These are phyloP conservation scores for Gastrolobium bilobum DNA, from an alignment of 306 rosid genomes.

Conservation along the genomic window DNA sequence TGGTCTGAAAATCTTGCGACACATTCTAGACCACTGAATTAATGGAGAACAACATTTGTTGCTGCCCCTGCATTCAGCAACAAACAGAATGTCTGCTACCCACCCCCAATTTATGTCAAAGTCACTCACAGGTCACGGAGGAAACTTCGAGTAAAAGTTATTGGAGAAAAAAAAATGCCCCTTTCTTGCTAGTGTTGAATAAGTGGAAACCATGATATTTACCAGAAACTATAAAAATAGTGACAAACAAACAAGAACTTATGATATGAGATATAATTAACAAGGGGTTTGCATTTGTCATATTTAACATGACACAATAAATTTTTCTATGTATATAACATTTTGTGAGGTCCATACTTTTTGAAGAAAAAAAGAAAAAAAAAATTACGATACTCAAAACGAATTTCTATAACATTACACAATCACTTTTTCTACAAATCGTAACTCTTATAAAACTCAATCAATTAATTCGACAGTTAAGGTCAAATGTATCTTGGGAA, in stretches of 20 bases:
- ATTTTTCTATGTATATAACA: too few relatives aligned
- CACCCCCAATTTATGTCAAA: conserved; percentile 36
- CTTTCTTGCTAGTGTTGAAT: conserved; percentile 32
- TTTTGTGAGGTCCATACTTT: too few relatives aligned
- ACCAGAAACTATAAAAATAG: neutral
- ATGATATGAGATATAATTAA: neutral
- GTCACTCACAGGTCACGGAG: neutral
- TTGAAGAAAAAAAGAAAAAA: too few relatives aligned
- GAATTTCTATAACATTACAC: too few relatives aligned
- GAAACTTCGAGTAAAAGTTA: neutral
- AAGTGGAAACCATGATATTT: neutral
- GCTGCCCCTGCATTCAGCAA: conserved; percentile 34
- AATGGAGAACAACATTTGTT: conserved; percentile 4
- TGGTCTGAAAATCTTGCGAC: neutral
- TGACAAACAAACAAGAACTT: neutral
- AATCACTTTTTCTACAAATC: too few relatives aligned
- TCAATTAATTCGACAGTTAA: too few relatives aligned
- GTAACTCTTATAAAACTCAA: too few relatives aligned
- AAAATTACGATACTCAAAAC: too few relatives aligned
- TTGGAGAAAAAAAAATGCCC: conserved; percentile 21
- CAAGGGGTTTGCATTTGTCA: too few relatives aligned
- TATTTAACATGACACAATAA: too few relatives aligned
- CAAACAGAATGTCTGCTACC: conserved; percentile 29
- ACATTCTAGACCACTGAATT: conserved; percentile 10
- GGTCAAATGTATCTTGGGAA: conserved; percentile 42